Conservation (phyloP, 257 asterid genomes). For the Prunella vulgaris region DNA sequence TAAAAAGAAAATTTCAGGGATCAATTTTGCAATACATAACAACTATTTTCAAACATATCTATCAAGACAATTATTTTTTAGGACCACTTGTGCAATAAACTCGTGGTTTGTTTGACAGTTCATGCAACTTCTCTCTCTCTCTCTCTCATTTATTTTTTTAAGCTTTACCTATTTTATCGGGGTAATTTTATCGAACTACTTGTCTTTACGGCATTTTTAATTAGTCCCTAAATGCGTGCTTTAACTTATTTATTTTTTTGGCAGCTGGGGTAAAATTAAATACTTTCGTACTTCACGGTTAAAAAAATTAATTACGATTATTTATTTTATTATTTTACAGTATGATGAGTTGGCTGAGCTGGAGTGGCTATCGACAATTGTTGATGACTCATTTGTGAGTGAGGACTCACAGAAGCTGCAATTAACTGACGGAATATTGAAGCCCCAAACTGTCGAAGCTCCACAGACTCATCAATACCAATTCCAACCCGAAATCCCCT, state of each 20-base stretch:
- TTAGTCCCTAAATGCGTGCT: not conserved
- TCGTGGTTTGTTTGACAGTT: too few species aligned
- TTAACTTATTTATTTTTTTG: constrained; percentile 25
- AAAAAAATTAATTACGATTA: not conserved
- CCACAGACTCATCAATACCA: constrained; percentile 40
- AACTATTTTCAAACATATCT: too few species aligned
- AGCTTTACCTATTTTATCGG: too few species aligned
- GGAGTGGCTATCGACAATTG: constrained; percentile 85
- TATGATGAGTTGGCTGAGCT: constrained; percentile 83
- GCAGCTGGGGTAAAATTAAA: not conserved
- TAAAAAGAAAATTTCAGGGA: too few species aligned
- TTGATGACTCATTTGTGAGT: constrained; percentile 75
- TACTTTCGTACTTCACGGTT: not conserved
- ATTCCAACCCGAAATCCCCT: constrained; percentile 45
- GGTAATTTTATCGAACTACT: too few species aligned
- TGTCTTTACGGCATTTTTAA: too few species aligned
- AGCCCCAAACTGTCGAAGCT: constrained; percentile 33
- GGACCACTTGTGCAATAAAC: too few species aligned
- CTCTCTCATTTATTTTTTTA: too few species aligned
- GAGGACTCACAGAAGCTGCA: constrained; percentile 72
- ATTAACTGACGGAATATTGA: constrained; percentile 54
- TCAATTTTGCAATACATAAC: too few species aligned
- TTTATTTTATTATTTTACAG: constrained; percentile 18
- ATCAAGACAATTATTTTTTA: too few species aligned
- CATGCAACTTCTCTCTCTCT: too few species aligned